Evolutionary conservation across 2,329 filamentous ascomycete species (phyloP).

Genomic region (Paracorniculantispora psalliotae): DNA sequence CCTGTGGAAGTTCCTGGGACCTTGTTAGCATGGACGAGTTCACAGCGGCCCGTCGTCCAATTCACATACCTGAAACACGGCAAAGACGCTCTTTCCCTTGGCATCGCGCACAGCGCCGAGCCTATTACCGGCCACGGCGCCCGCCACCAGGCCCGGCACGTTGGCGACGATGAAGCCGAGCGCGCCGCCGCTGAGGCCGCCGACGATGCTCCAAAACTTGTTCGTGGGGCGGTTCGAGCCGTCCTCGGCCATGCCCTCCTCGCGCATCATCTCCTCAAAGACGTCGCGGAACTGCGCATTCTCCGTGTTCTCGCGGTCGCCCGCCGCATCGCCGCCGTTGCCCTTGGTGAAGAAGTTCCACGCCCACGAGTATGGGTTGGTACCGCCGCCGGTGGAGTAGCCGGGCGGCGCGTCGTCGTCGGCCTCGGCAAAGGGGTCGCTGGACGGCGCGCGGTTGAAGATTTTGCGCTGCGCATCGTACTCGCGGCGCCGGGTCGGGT

Average conservation of each 20-base stretch:
- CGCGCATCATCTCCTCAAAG: slow-evolving; percentile 85
- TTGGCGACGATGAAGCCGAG: slow-evolving; percentile 95
- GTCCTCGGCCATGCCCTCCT: slow-evolving; percentile 77
- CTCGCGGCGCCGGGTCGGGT: slow-evolving; percentile 68
- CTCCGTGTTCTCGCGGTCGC: slow-evolving; percentile 49
- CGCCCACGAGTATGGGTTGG: slow-evolving; percentile 70
- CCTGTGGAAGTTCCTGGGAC: slow-evolving; percentile 78
- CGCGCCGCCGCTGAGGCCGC: slow-evolving; percentile 79
- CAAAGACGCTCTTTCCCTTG: slow-evolving; percentile 91
- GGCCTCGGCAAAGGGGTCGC: slow-evolving; percentile 44
- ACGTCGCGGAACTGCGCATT: slow-evolving; percentile 82
- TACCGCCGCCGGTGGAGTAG: slow-evolving; percentile 27
- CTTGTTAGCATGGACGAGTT: too few relatives aligned
- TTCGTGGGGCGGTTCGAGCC: slow-evolving; percentile 55
- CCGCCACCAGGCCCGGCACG: slow-evolving; percentile 80
- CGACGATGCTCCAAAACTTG: slow-evolving; percentile 82
- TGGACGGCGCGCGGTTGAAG: slow-evolving; percentile 25
- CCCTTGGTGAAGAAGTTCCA: slow-evolving; percentile 54
- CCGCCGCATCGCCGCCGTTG: slow-evolving; percentile 35
- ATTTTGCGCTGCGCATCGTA: slow-evolving; percentile 65
- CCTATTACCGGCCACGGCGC: slow-evolving; percentile 86
- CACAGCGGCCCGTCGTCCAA: too few relatives aligned
- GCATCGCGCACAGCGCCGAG: slow-evolving; percentile 86
- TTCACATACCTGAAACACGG: too few relatives aligned
- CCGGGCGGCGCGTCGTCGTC: slow-evolving; percentile 39